Conservation (phyloP, 495 filamentous ascomycete species). For the Pseudomonodictys pantanalensis region DNA sequence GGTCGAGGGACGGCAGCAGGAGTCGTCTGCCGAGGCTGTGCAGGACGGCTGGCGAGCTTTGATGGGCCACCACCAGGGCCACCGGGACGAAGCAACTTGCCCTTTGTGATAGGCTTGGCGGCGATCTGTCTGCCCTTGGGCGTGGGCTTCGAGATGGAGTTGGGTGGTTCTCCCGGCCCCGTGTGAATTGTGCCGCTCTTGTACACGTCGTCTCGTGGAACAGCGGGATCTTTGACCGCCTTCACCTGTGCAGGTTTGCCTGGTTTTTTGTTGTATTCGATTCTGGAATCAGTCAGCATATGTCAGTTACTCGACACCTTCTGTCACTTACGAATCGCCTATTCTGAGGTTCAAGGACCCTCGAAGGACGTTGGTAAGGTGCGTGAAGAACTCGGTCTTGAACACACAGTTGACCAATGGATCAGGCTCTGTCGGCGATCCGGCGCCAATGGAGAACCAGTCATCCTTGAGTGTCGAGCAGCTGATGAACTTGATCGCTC, state of each 20-base stretch:
- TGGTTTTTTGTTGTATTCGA: slow-evolving; percentile 98
- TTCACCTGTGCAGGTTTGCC: slow-evolving; percentile 86
- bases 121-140: slow-evolving; percentile 81
- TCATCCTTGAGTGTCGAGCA: slow-evolving; percentile 81
- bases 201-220: slow-evolving; percentile 74
- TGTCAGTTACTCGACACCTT: neutral
- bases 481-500: slow-evolving; percentile 81
- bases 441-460: slow-evolving; percentile 91
- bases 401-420: slow-evolving; percentile 87
- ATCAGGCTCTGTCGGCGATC: slow-evolving; percentile 85
- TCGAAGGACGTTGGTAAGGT: slow-evolving; percentile 70
- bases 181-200: slow-evolving; percentile 92
- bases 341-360: slow-evolving; percentile 81
- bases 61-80: slow-evolving; percentile 80
- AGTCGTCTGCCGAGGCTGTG: slow-evolving; percentile 41
- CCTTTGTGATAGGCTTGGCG: slow-evolving; percentile 83
- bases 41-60: slow-evolving; percentile 56
- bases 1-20: slow-evolving; percentile 24
- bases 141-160: slow-evolving; percentile 77
- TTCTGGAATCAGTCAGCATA: slow-evolving; percentile 47
- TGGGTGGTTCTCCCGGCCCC: slow-evolving; percentile 75
- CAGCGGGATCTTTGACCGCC: slow-evolving; percentile 76
- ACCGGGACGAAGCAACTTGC: slow-evolving; percentile 85
- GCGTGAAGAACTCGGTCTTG: slow-evolving; percentile 96
- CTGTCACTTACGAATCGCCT: slow-evolving; percentile 54